Percentiles rank a stretch among this genome's conserved stretches.
Conservation (phyloP, 129 eudicot species). For the Heracleum sosnowskyi region DNA sequence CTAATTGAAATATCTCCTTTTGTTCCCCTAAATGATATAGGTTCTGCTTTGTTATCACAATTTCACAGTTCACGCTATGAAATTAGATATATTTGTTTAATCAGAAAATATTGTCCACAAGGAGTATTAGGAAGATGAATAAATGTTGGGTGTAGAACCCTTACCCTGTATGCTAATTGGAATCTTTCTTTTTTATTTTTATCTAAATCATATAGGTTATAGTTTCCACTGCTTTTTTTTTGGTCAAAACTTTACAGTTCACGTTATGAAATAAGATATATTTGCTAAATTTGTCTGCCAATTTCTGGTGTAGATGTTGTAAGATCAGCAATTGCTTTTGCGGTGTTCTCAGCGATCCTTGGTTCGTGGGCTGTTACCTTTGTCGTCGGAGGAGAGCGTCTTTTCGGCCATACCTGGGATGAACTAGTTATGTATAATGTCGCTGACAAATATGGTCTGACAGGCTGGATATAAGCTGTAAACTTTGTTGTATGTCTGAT, state of each 20-base stretch:
- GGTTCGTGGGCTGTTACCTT: constrained; percentile 84
- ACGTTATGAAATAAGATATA: background rate
- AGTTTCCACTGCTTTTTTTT: background rate
- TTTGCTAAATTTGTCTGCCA: background rate
- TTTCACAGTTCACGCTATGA: background rate
- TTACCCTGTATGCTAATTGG: background rate
- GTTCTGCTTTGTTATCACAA: background rate
- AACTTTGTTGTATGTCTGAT: background rate
- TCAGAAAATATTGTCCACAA: background rate
- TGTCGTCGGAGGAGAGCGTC: constrained; percentile 76
- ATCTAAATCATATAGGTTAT: background rate
- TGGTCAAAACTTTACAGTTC: background rate
- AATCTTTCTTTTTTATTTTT: no score
- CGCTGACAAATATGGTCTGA: constrained; percentile 79
- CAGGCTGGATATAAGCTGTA: constrained; percentile 55
- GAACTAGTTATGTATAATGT: constrained; percentile 90
- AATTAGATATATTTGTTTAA: background rate
- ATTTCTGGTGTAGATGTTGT: constrained; percentile 51
- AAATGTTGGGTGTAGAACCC: background rate
- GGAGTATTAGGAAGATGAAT: background rate
- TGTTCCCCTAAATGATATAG: background rate
- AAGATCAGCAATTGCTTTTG: constrained; percentile 77
- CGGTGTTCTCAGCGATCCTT: constrained; percentile 43
- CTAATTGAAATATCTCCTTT: background rate
- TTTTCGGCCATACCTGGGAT: constrained; percentile 87